phyloP scores from a whole-genome alignment of 768 basidiomycete genomes.

The Crassisporium funariophilum region DNA sequence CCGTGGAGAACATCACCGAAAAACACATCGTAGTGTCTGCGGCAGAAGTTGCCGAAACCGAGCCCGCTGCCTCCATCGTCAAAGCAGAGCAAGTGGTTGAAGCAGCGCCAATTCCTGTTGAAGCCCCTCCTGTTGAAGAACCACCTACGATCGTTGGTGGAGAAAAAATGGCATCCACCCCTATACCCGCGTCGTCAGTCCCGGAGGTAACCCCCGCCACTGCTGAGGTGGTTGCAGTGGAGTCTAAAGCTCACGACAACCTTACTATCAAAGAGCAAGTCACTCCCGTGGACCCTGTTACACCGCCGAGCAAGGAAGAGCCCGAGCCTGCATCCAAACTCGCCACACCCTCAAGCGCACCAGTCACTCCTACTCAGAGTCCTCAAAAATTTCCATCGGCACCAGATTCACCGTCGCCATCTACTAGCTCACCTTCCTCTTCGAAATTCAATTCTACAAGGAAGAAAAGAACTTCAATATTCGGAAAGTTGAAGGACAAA shows the following conservation, averaged over 20 bases:
- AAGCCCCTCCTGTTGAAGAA: slow-evolving; percentile 1
- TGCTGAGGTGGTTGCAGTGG: slow-evolving; percentile 4
- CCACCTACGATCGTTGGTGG: not conserved
- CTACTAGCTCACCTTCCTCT: slow-evolving; percentile 24
- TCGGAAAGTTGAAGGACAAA: slow-evolving; percentile 53
- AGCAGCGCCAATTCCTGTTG: not conserved
- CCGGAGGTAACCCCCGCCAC: not conserved
- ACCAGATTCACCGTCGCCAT: slow-evolving; percentile 14
- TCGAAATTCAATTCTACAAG: slow-evolving; percentile 37
- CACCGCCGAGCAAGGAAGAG: slow-evolving; percentile 11
- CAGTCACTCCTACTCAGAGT: too few relatives aligned
- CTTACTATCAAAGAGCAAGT: not conserved
- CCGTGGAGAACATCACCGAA: too few relatives aligned
- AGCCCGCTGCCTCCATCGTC: slow-evolving; percentile 5
- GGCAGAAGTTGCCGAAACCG: too few relatives aligned
- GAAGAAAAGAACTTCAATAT: slow-evolving; percentile 56
- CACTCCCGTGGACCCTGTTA: not conserved
- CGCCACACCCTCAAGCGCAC: slow-evolving; percentile 6
- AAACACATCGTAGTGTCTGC: too few relatives aligned
- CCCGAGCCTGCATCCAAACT: slow-evolving; percentile 2
- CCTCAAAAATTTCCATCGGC: slow-evolving; percentile 17
- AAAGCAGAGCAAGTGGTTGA: slow-evolving; percentile 5
- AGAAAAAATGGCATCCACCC: slow-evolving; percentile 22
- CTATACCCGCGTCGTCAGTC: slow-evolving; percentile 9
- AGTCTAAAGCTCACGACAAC: not conserved